Percentiles rank a stretch among this genome's conserved stretches.
Conservation (phyloP, 306 rosid species). For the Cucumis hystrix region DNA sequence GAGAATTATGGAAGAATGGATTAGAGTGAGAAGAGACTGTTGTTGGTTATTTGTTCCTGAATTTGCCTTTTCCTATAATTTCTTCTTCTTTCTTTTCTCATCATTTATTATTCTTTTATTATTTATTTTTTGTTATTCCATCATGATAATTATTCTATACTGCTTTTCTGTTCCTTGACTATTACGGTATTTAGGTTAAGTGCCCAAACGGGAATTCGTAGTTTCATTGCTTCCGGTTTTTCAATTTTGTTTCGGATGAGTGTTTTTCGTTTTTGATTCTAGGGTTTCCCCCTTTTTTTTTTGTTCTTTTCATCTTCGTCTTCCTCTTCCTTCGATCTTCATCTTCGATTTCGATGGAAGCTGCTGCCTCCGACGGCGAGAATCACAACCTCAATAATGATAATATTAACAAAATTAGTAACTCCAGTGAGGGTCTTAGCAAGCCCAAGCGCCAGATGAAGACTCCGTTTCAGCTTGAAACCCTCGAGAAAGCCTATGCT, state of each 20-base stretch:
- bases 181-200: conserved; percentile 49
- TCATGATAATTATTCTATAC: conserved; percentile 40
- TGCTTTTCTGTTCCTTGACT: conserved; percentile 54
- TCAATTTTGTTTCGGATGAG: conserved; percentile 14
- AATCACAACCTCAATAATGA: conserved; percentile 28
- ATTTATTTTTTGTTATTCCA: conserved; percentile 19
- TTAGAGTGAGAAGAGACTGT: conserved; percentile 33
- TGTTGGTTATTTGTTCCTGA: conserved; percentile 34
- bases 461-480: conserved; percentile 94
- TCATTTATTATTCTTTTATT: conserved; percentile 30
- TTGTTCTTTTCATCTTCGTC: neutral
- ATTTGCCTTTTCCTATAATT: conserved; percentile 24
- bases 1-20: conserved; percentile 43
- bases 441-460: conserved; percentile 99
- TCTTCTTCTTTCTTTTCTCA: conserved; percentile 27
- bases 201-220: conserved; percentile 21
- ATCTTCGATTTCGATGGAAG: conserved; percentile 53
- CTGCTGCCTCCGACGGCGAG: conserved; percentile 55
- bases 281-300: conserved; percentile 35
- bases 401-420: conserved; percentile 35
- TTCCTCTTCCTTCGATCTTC: conserved; percentile 31
- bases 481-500: conserved; percentile 82
- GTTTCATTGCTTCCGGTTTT: conserved; percentile 9
- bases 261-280: conserved; percentile 14
- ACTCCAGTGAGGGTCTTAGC: conserved; percentile 88